phyloP scores from a whole-genome alignment of 106 monocot genomes.

The Dioscorea zingiberensis region DNA sequence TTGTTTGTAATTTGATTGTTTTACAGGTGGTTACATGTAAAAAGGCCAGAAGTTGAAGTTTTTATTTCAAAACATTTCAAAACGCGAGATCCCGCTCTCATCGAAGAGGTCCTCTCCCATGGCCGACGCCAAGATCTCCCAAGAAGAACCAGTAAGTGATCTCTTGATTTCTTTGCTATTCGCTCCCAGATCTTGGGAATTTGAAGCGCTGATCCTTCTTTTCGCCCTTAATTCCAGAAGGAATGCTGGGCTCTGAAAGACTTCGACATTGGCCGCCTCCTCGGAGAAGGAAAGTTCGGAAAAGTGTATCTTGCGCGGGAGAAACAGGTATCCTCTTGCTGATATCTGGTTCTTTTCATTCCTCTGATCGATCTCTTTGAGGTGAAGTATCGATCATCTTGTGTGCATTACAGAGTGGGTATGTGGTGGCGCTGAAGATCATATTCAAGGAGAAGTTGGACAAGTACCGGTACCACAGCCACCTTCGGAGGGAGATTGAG shows the following conservation, averaged over 20 bases:
- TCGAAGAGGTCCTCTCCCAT: neutral
- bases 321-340: neutral
- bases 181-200: neutral
- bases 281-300: constrained; percentile 2
- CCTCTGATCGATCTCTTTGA: neutral
- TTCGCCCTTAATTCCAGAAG: neutral
- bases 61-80: neutral
- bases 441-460: constrained; percentile 80
- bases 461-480: constrained; percentile 74
- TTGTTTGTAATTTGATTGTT: too few species aligned
- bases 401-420: constrained; percentile 53
- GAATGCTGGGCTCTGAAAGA: neutral
- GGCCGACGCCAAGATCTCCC: neutral
- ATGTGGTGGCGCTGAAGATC: constrained; percentile 73
- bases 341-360: neutral
- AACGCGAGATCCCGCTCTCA: neutral
- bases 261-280: constrained; percentile 5
- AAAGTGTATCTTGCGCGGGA: constrained; percentile 2
- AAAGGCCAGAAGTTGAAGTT: too few species aligned
- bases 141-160: neutral
- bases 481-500: constrained; percentile 79
- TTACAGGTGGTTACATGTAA: too few species aligned
- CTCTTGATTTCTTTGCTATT: neutral
- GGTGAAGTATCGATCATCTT: neutral
- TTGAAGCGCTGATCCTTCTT: neutral